phyloP scores from a whole-genome alignment of 306 rosid species.

The Glycyrrhiza uralensis region DNA sequence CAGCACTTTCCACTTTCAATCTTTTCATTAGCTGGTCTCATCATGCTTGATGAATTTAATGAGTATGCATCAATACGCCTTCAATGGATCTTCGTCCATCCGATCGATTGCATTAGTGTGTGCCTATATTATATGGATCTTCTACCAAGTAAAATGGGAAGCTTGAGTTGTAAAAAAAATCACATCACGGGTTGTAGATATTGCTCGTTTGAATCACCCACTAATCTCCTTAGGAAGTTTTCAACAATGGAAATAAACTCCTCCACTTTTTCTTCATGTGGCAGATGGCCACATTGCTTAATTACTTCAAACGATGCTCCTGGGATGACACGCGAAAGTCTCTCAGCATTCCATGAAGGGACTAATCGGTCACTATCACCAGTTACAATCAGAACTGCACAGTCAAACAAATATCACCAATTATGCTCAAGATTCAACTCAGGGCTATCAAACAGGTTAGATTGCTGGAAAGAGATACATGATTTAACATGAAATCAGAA shows the following conservation, averaged over 20 bases:
- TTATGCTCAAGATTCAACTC: slow-evolving; percentile 9
- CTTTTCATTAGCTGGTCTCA: background rate
- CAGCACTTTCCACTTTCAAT: background rate
- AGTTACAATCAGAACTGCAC: slow-evolving; percentile 76
- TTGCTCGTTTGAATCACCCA: slow-evolving; percentile 39
- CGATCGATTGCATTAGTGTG: background rate
- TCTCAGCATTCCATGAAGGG: slow-evolving; percentile 86
- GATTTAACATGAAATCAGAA: slow-evolving; percentile 5
- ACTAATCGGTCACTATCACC: slow-evolving; percentile 80
- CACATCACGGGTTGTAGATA: slow-evolving; percentile 28
- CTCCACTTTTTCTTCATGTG: slow-evolving; percentile 85
- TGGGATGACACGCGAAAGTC: slow-evolving; percentile 77
- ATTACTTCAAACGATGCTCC: slow-evolving; percentile 70
- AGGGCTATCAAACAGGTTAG: background rate
- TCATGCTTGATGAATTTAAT: slow-evolving; percentile 6
- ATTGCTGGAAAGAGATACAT: background rate
- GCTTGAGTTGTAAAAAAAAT: slow-evolving; percentile 4
- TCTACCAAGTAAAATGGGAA: background rate
- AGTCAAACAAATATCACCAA: slow-evolving; percentile 25
- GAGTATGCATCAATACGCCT: slow-evolving; percentile 1
- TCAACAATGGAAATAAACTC: slow-evolving; percentile 71
- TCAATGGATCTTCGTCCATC: background rate
- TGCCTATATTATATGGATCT: background rate
- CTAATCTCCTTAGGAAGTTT: slow-evolving; percentile 56
- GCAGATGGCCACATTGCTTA: slow-evolving; percentile 85